Evolutionary conservation across 1,139 yeast species (phyloP).

Genomic region (Geotrichum reessii): DNA sequence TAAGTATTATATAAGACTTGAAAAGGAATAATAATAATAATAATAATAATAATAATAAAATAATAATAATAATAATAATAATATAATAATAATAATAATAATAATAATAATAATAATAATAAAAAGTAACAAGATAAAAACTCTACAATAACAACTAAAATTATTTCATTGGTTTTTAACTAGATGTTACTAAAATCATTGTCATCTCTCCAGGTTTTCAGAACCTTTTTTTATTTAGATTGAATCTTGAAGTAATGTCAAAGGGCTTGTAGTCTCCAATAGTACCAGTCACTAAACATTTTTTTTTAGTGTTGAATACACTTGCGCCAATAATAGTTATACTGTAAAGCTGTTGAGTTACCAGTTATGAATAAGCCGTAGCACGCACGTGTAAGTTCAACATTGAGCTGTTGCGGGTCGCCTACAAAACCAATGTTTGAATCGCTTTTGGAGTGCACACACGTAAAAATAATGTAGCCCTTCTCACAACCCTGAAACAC

Average conservation of each 20-base stretch:
- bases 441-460: conserved; percentile 76
- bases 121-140: no score
- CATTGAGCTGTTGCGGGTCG: conserved; percentile 90
- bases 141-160: not conserved
- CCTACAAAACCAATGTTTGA: conserved; percentile 72
- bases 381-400: conserved; percentile 88
- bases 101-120: no score
- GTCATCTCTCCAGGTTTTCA: no score
- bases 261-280: not conserved
- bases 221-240: not conserved
- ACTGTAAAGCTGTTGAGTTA: conserved; percentile 34
- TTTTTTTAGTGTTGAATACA: not conserved
- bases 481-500: conserved; percentile 98
- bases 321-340: not conserved
- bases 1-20: no score
- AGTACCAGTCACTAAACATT: not conserved
- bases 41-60: no score
- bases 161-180: not conserved
- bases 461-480: conserved; percentile 85
- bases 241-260: no score
- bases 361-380: conserved; percentile 82
- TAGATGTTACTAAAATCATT: not conserved
- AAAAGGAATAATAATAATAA: no score
- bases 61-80: no score
- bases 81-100: no score